A percentile compares a stretch with the other conserved stretches of the same genome.
phyloP scores from a whole-genome alignment of 2,329 filamentous ascomycete species.

The Aspergillus awamori region DNA sequence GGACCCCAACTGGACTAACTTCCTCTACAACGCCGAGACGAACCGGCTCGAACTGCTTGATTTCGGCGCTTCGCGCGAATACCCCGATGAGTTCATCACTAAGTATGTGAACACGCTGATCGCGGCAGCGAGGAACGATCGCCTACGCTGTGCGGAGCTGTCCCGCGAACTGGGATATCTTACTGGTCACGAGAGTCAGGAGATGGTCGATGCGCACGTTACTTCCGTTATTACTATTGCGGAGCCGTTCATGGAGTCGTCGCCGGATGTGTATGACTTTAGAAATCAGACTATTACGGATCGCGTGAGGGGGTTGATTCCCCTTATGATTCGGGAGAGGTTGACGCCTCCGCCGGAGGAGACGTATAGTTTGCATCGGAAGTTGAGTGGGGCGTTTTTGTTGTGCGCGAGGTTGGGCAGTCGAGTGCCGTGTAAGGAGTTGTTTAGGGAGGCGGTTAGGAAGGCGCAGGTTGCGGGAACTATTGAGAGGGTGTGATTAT shows the following conservation, averaged over 20 bases:
- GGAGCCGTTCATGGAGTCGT: slow-evolving; percentile 78
- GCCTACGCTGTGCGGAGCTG: slow-evolving; percentile 63
- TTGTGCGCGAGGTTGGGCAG: slow-evolving; percentile 86
- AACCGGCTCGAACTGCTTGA: slow-evolving; percentile 86
- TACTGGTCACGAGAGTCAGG: slow-evolving; percentile 80
- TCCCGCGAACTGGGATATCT: slow-evolving; percentile 84
- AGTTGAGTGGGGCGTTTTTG: slow-evolving; percentile 91
- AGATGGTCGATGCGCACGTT: slow-evolving; percentile 91
- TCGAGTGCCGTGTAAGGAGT: slow-evolving; percentile 73
- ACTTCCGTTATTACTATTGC: slow-evolving; percentile 85
- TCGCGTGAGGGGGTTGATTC: slow-evolving; percentile 82
- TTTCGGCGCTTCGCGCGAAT: slow-evolving; percentile 90
- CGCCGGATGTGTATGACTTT: slow-evolving; percentile 89
- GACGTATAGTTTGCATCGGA: slow-evolving; percentile 93
- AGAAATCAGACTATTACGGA: slow-evolving; percentile 94
- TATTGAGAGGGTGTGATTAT: background rate
- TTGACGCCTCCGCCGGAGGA: slow-evolving; percentile 92
- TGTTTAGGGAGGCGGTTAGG: slow-evolving; percentile 61
- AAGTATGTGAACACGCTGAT: slow-evolving; percentile 79
- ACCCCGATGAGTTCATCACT: slow-evolving; percentile 74
- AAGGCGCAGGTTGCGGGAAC: slow-evolving; percentile 30
- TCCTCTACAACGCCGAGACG: slow-evolving; percentile 77
- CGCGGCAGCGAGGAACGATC: slow-evolving; percentile 74
- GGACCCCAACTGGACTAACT: slow-evolving; percentile 99
- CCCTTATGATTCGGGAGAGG: slow-evolving; percentile 87